Evolutionary conservation across 2,329 filamentous ascomycete species (phyloP).

Genomic region (Botrytis paeoniae): DNA sequence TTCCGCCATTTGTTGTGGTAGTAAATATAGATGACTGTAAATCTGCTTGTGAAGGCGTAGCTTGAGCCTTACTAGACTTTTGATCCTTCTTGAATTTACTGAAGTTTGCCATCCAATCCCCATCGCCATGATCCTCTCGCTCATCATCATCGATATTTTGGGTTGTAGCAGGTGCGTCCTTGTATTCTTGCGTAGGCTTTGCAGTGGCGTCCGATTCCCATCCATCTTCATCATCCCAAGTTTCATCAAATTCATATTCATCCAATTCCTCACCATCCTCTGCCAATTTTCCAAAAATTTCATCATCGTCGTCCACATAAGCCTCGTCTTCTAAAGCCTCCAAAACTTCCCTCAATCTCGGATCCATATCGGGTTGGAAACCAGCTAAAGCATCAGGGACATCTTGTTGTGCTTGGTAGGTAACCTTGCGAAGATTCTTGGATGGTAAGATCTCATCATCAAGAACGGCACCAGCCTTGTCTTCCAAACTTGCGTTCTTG

Average conservation of each 20-base stretch:
- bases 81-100: constrained; percentile 89
- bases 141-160: constrained; percentile 49
- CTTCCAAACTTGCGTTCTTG: constrained; percentile 55
- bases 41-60: constrained; percentile 55
- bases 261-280: constrained; percentile 70
- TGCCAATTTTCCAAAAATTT: constrained; percentile 76
- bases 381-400: constrained; percentile 87
- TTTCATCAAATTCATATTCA: constrained; percentile 74
- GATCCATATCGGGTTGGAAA: constrained; percentile 98
- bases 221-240: constrained; percentile 59
- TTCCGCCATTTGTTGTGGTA: constrained; percentile 73
- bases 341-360: constrained; percentile 81
- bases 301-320: constrained; percentile 79
- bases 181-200: constrained; percentile 63
- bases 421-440: constrained; percentile 71
- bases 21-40: constrained; percentile 69
- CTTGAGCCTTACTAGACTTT: constrained; percentile 45
- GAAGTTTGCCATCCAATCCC: constrained; percentile 89
- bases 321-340: constrained; percentile 95
- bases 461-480: constrained; percentile 56
- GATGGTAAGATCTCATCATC: constrained; percentile 75
- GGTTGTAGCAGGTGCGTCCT: constrained; percentile 38
- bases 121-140: constrained; percentile 61
- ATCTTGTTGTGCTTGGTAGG: constrained; percentile 91
- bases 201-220: constrained; percentile 95